These are phyloP conservation scores for Leucocoprinus sp. DNA, from an alignment of 768 basidiomycete genomes.

Conservation along the genomic window DNA sequence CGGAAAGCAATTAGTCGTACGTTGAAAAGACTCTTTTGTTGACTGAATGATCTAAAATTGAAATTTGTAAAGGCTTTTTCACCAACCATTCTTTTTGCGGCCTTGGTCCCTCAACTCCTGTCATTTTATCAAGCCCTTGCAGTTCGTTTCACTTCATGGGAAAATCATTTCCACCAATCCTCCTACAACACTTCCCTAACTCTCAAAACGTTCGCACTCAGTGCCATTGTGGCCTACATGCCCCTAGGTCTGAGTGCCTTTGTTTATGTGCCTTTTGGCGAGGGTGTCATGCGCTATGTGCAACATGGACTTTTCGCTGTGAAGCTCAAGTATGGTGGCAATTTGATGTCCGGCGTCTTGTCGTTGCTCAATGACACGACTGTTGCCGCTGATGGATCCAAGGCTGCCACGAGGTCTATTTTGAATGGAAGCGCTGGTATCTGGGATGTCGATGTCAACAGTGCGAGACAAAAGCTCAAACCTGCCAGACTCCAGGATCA, in stretches of 20 bases:
- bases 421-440: slow-evolving; percentile 17
- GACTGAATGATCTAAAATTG: slow-evolving; percentile 4
- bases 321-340: slow-evolving; percentile 10
- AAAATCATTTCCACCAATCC: slow-evolving; percentile 82
- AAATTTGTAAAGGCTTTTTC: slow-evolving; percentile 48
- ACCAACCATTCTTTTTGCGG: slow-evolving; percentile 78
- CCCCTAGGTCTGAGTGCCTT: slow-evolving; percentile 91
- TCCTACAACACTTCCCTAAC: slow-evolving; percentile 75
- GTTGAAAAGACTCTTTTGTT: slow-evolving; percentile 20
- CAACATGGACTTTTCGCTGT: slow-evolving; percentile 30
- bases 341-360: slow-evolving; percentile 17
- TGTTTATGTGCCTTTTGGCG: slow-evolving; percentile 91
- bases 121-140: slow-evolving; percentile 65
- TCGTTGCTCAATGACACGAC: slow-evolving; percentile 25
- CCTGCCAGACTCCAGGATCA: slow-evolving; percentile 74
- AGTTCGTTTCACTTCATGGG: slow-evolving; percentile 70
- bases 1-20: slow-evolving; percentile 67
- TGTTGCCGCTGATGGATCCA: slow-evolving; percentile 5
- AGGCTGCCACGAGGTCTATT: slow-evolving; percentile 8
- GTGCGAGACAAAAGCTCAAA: slow-evolving; percentile 51
- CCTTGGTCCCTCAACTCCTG: slow-evolving; percentile 74
- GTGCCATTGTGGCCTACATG: slow-evolving; percentile 84
- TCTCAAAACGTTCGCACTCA: slow-evolving; percentile 84
- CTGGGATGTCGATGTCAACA: slow-evolving; percentile 47
- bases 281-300: slow-evolving; percentile 61